Percentiles rank a stretch among this genome's conserved stretches.
These are phyloP conservation scores for Boletus eberwhitei DNA, from an alignment of 768 basidiomycete species.

Conservation along the genomic window DNA sequence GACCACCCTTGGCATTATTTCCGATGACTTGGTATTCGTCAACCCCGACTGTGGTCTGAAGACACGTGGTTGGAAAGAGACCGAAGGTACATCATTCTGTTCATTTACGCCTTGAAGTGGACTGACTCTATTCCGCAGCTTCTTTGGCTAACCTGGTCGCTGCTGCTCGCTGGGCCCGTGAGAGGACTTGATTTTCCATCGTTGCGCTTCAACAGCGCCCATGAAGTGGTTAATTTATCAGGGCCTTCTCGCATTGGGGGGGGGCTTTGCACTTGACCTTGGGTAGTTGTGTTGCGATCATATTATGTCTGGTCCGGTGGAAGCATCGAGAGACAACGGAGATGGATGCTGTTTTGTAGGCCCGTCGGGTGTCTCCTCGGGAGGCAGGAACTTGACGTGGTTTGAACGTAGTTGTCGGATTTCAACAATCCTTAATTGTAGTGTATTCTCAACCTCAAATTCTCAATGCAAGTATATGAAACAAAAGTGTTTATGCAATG, in stretches of 20 bases:
- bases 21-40: constrained; percentile 78
- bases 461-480: constrained; percentile 6
- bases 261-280: constrained; percentile 46
- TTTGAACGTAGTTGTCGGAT: constrained; percentile 55
- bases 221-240: constrained; percentile 61
- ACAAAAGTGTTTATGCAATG: neutral
- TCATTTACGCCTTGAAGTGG: neutral
- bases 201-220: constrained; percentile 92
- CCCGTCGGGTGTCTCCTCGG: constrained; percentile 23
- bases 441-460: constrained; percentile 13
- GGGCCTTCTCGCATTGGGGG: constrained; percentile 25
- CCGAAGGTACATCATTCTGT: constrained; percentile 54
- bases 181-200: constrained; percentile 58
- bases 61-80: constrained; percentile 99
- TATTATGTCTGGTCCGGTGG: constrained; percentile 24
- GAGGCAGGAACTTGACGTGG: constrained; percentile 27
- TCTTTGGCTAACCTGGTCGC: constrained; percentile 83
- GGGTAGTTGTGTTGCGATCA: constrained; percentile 47
- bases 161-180: constrained; percentile 92
- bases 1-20: constrained; percentile 79
- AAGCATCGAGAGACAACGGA: constrained; percentile 13
- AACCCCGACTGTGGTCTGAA: constrained; percentile 99
- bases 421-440: constrained; percentile 71
- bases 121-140: constrained; percentile 35
- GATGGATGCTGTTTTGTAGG: constrained; percentile 23